These are phyloP conservation scores for Verticillium albo-atrum DNA, from an alignment of 2,329 filamentous ascomycete species.

Conservation along the genomic window DNA sequence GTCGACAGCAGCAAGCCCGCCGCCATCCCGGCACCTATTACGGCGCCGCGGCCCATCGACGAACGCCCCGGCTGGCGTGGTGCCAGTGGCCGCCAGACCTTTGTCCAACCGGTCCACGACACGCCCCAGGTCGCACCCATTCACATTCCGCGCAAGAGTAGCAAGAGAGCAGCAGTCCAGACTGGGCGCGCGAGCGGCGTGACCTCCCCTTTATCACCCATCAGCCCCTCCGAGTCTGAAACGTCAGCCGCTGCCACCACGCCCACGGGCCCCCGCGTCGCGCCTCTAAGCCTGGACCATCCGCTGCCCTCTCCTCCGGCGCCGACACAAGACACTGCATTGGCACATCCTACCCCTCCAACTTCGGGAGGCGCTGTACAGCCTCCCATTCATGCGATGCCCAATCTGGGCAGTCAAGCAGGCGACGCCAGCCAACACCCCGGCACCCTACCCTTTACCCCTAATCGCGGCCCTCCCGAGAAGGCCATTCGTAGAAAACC, in stretches of 20 bases:
- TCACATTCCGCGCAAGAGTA: conserved; percentile 47
- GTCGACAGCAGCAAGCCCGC: conserved; percentile 13
- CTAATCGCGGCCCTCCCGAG: conserved; percentile 8
- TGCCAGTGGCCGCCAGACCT: conserved; percentile 61
- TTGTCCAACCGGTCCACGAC: conserved; percentile 62
- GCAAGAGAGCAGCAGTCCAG: conserved; percentile 26
- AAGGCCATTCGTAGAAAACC: conserved; percentile 44
- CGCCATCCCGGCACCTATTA: conserved; percentile 12
- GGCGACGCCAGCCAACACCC: conserved; percentile 4
- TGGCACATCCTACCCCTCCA: conserved; percentile 26
- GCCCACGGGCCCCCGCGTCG: conserved; percentile 27
- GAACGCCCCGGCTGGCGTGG: conserved; percentile 65
- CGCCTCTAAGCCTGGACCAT: conserved; percentile 28
- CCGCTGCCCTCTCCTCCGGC: conserved; percentile 7
- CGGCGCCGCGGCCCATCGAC: conserved; percentile 21
- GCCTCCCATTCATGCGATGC: conserved; percentile 11
- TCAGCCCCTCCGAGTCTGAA: conserved; percentile 27
- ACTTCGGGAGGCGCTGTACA: conserved; percentile 16
- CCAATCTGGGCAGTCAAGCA: conserved; percentile 2
- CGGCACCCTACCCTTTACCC: conserved; percentile 5
- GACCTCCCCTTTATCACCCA: conserved; percentile 22
- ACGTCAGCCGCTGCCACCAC: conserved; percentile 19
- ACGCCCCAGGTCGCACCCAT: conserved; percentile 52
- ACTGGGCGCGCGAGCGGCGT: conserved; percentile 6
- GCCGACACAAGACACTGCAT: conserved; percentile 15